phyloP scores from a whole-genome alignment of 2,329 filamentous ascomycete genomes.

The Cladophialophora chaetospira region DNA sequence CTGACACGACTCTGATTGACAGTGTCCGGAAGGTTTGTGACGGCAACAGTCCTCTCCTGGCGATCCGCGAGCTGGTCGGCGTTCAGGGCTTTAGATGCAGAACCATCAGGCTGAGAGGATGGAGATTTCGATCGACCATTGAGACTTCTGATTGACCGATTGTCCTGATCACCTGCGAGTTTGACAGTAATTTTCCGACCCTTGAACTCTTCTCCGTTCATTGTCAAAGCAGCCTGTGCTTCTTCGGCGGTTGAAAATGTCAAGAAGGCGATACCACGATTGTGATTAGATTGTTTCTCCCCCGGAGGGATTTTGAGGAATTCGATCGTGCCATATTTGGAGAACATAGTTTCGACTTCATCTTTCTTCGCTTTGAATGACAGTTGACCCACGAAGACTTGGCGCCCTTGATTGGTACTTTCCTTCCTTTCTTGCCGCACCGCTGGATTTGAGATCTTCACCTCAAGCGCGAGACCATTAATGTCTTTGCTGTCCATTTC shows the following conservation, averaged over 20 bases:
- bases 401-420: constrained; percentile 80
- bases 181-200: constrained; percentile 69
- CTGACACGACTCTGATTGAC: constrained; percentile 84
- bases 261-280: constrained; percentile 76
- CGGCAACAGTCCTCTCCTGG: constrained; percentile 70
- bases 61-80: constrained; percentile 43
- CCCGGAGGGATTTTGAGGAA: constrained; percentile 71
- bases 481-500: constrained; percentile 67
- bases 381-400: constrained; percentile 75
- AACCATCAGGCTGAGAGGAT: constrained; percentile 10
- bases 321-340: constrained; percentile 73
- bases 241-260: constrained; percentile 62
- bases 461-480: constrained; percentile 70
- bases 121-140: constrained; percentile 23
- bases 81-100: constrained; percentile 30
- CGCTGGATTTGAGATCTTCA: constrained; percentile 80
- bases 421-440: constrained; percentile 78
- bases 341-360: constrained; percentile 71
- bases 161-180: constrained; percentile 45
- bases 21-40: constrained; percentile 88
- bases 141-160: constrained; percentile 42
- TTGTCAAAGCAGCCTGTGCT: constrained; percentile 59
- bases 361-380: constrained; percentile 63
- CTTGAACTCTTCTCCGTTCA: constrained; percentile 71
- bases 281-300: constrained; percentile 61